A percentile compares a stretch with the other conserved stretches of the same genome.
phyloP scores from a whole-genome alignment of 495 filamentous ascomycete species.

The Aspergillus cavernicola region DNA sequence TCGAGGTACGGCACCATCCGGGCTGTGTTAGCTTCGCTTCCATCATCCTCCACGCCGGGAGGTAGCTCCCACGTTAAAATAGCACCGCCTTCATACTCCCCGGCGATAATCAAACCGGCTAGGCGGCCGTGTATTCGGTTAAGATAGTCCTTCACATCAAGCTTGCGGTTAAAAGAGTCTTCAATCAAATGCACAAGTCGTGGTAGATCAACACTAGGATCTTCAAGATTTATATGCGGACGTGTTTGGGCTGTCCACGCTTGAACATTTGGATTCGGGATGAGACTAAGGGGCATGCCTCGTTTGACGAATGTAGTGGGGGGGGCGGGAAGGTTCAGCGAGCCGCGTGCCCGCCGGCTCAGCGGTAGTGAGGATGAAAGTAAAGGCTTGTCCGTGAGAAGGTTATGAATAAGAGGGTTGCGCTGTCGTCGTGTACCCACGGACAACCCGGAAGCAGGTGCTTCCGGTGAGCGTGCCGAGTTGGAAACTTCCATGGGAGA shows the following conservation, averaged over 20 bases:
- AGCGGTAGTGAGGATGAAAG: constrained; percentile 86
- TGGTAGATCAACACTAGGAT: constrained; percentile 76
- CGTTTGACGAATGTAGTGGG: constrained; percentile 81
- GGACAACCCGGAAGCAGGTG: constrained; percentile 43
- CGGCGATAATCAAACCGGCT: constrained; percentile 89
- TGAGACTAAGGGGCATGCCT: constrained; percentile 82
- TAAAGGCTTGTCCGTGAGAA: constrained; percentile 90
- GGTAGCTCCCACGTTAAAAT: constrained; percentile 93
- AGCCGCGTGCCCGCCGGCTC: constrained; percentile 44
- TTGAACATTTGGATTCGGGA: constrained; percentile 60
- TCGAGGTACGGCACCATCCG: constrained; percentile 89
- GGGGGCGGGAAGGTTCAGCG: constrained; percentile 32
- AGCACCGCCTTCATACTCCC: constrained; percentile 94
- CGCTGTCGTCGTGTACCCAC: constrained; percentile 72
- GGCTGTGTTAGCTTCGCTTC: constrained; percentile 44
- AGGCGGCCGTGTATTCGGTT: constrained; percentile 69
- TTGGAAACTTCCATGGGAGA: constrained; percentile 79
- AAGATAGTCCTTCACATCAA: constrained; percentile 81
- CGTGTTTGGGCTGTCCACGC: constrained; percentile 64
- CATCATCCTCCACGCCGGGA: constrained; percentile 49
- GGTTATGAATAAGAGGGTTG: constrained; percentile 94
- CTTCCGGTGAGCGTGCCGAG: constrained; percentile 44
- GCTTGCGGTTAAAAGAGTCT: constrained; percentile 83
- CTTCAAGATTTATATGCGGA: constrained; percentile 59
- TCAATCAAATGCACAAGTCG: constrained; percentile 85